These are phyloP conservation scores for Penicillium paradoxum DNA, from an alignment of 495 filamentous ascomycete species.

Conservation along the genomic window DNA sequence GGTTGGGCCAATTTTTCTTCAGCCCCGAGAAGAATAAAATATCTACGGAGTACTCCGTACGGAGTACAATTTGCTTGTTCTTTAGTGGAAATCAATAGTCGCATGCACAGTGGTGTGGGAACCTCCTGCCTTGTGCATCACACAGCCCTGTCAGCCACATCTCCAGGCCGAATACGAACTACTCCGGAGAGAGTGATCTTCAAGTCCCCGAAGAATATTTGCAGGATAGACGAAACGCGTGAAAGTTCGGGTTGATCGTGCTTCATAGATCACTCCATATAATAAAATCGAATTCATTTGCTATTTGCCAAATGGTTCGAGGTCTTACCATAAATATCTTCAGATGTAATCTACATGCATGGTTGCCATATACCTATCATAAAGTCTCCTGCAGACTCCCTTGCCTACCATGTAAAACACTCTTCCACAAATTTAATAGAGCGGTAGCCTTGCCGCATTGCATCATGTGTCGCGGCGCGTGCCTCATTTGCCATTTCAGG, in stretches of 20 bases:
- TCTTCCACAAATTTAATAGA: conserved; percentile 41
- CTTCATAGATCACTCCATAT: too few species aligned
- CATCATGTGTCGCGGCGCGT: conserved; percentile 35
- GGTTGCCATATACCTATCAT: neutral
- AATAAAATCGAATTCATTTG: neutral
- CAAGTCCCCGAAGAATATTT: too few species aligned
- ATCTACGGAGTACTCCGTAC: too few species aligned
- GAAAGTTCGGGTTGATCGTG: too few species aligned
- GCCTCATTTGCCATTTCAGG: conserved; percentile 45
- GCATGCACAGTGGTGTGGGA: neutral
- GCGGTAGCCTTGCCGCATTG: conserved; percentile 30
- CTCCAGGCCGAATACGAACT: neutral
- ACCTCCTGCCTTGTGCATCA: conserved; percentile 5
- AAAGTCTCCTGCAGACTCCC: neutral
- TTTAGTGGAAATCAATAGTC: neutral
- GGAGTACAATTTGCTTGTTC: neutral
- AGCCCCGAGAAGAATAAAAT: neutral
- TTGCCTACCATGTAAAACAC: conserved; percentile 36
- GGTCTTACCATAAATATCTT: neutral
- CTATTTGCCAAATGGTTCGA: neutral
- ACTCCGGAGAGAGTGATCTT: neutral
- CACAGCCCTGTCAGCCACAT: conserved; percentile 1
- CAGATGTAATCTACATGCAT: neutral
- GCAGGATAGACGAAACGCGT: neutral
- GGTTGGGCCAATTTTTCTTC: neutral